Evolutionary conservation across 176 grass and related monocot species (phyloP).

Genomic region (Aegilops umbellulata): DNA sequence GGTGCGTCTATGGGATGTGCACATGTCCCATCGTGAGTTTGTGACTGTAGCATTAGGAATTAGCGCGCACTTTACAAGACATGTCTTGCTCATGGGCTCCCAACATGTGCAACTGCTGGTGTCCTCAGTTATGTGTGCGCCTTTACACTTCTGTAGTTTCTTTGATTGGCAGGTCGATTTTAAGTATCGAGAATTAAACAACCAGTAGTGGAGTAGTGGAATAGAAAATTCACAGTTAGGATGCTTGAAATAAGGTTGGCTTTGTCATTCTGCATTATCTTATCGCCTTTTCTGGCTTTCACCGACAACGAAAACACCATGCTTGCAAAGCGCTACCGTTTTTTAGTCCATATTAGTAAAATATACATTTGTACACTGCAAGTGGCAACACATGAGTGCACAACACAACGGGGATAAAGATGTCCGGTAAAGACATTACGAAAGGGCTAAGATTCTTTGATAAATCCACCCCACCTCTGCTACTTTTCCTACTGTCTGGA

Average conservation of each 20-base stretch:
- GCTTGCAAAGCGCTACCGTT: neutral
- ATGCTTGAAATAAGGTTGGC: neutral
- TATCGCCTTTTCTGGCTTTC: conserved; percentile 19
- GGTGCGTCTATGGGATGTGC: neutral
- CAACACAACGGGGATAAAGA: neutral
- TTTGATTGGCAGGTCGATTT: neutral
- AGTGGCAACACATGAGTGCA: conserved; percentile 19
- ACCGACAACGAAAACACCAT: neutral
- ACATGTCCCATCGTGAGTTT: conserved; percentile 1
- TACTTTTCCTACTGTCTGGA: conserved; percentile 39
- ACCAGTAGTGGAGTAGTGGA: neutral
- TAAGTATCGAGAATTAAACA: neutral
- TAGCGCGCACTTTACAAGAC: neutral
- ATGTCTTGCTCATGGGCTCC: conserved; percentile 2
- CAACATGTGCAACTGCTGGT: conserved; percentile 21
- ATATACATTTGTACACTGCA: conserved; percentile 3
- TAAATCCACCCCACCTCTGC: conserved; percentile 23
- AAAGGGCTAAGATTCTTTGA: conserved; percentile 56
- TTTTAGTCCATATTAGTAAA: neutral
- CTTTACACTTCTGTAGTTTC: conserved; percentile 1
- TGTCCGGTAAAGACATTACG: conserved; percentile 28
- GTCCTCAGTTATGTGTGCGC: neutral
- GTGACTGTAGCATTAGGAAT: conserved; percentile 19
- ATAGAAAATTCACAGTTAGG: neutral
- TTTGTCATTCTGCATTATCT: conserved; percentile 4